These are phyloP conservation scores for Termitomyces bulborhizus DNA, from an alignment of 768 basidiomycete genomes.

Conservation along the genomic window DNA sequence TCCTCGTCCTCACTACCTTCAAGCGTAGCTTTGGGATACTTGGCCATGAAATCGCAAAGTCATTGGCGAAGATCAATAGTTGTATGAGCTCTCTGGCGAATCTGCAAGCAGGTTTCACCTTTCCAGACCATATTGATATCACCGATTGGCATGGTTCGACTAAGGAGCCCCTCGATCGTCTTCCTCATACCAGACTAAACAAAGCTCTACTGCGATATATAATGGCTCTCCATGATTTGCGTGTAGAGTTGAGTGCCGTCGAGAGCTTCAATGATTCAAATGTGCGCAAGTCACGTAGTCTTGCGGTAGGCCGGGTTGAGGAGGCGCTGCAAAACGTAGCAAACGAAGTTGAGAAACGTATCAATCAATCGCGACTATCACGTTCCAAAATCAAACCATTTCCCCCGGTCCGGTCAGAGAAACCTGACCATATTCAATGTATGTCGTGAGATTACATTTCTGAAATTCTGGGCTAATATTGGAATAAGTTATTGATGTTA, in stretches of 20 bases:
- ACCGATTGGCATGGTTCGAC: not conserved
- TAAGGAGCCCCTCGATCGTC: not conserved
- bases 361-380: not conserved
- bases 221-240: not conserved
- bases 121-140: slow-evolving; percentile 3
- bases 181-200: slow-evolving; percentile 3
- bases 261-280: not conserved
- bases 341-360: not conserved
- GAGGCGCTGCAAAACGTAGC: not conserved
- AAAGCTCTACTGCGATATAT: not conserved
- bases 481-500: not conserved
- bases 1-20: not conserved
- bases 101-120: not conserved
- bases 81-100: not conserved
- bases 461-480: not conserved
- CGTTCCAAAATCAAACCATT: not conserved
- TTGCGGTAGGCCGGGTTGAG: not conserved
- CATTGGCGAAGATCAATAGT: not conserved
- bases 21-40: not conserved
- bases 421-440: not conserved
- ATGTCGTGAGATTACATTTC: not conserved
- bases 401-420: not conserved
- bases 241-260: not conserved
- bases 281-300: slow-evolving; percentile 1
- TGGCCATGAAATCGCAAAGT: not conserved